Conservation (phyloP, 805 yeast species). For the Ogataea ganodermae region DNA sequence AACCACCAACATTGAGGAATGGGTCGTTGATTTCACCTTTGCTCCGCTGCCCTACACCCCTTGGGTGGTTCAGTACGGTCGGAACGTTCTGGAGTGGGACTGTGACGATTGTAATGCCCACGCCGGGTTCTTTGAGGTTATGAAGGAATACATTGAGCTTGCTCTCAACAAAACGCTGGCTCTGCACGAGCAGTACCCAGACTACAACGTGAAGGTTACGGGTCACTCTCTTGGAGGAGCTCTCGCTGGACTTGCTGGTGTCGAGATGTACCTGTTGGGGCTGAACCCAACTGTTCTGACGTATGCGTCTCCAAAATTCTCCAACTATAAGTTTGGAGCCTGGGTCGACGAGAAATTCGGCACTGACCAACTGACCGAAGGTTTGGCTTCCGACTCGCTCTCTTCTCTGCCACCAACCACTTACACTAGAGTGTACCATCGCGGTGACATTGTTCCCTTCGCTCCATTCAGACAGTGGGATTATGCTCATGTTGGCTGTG, state of each 20-base stretch:
- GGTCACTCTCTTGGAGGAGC: slow-evolving; percentile 80
- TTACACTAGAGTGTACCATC: slow-evolving; percentile 56
- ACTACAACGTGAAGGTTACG: slow-evolving; percentile 52
- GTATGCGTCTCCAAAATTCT: slow-evolving; percentile 67
- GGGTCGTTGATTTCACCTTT: slow-evolving; percentile 58
- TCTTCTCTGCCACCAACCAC: slow-evolving; percentile 32
- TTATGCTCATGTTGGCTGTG: slow-evolving; percentile 50
- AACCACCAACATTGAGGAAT: slow-evolving; percentile 59
- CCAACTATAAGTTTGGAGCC: slow-evolving; percentile 49
- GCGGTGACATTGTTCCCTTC: slow-evolving; percentile 58
- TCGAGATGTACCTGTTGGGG: slow-evolving; percentile 59
- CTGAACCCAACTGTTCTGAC: slow-evolving; percentile 55
- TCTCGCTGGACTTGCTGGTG: slow-evolving; percentile 59
- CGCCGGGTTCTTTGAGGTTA: slow-evolving; percentile 58
- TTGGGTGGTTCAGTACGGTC: slow-evolving; percentile 22
- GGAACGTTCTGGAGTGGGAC: slow-evolving; percentile 20
- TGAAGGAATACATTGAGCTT: slow-evolving; percentile 41
- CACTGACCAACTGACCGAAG: slow-evolving; percentile 26
- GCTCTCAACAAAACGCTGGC: slow-evolving; percentile 40
- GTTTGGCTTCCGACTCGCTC: neutral
- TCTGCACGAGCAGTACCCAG: slow-evolving; percentile 41
- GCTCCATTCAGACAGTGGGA: slow-evolving; percentile 53
- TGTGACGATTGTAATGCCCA: slow-evolving; percentile 63
- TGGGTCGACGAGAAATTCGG: slow-evolving; percentile 55
- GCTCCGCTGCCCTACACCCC: slow-evolving; percentile 52